These are phyloP conservation scores for Leucosporidium creatinivorum DNA, from an alignment of 768 basidiomycete genomes.

Conservation along the genomic window DNA sequence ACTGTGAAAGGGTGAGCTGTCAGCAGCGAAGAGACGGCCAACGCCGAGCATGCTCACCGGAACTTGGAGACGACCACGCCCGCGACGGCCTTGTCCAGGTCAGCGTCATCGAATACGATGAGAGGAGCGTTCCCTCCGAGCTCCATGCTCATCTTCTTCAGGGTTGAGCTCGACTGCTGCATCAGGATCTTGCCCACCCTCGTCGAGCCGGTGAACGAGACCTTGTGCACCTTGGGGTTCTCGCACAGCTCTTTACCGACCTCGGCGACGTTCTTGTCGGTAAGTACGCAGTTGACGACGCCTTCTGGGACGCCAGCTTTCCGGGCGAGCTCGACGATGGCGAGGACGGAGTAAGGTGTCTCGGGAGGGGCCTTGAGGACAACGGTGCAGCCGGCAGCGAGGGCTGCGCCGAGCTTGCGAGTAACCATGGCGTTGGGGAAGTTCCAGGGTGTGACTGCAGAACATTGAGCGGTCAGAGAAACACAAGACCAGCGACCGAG, in stretches of 20 bases:
- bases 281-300: slow-evolving; percentile 89
- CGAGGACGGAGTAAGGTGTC: slow-evolving; percentile 86
- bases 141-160: slow-evolving; percentile 51
- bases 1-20: not conserved
- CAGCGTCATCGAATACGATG: slow-evolving; percentile 85
- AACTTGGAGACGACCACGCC: slow-evolving; percentile 50
- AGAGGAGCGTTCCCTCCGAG: slow-evolving; percentile 93
- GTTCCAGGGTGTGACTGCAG: slow-evolving; percentile 37
- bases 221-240: slow-evolving; percentile 73
- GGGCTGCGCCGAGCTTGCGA: slow-evolving; percentile 75
- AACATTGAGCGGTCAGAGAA: not conserved
- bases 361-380: slow-evolving; percentile 94
- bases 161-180: slow-evolving; percentile 38
- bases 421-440: slow-evolving; percentile 50
- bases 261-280: slow-evolving; percentile 62
- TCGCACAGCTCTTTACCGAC: slow-evolving; percentile 93
- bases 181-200: slow-evolving; percentile 45
- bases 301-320: slow-evolving; percentile 93
- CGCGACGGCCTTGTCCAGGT: slow-evolving; percentile 83
- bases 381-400: slow-evolving; percentile 89
- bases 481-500: slow-evolving; percentile 6
- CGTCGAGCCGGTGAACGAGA: slow-evolving; percentile 49
- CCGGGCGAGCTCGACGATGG: slow-evolving; percentile 77
- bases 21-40: not conserved
- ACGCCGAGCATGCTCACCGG: slow-evolving; percentile 5